phyloP scores from a whole-genome alignment of 768 basidiomycete genomes.

The Termitomyces eurrhizus region DNA sequence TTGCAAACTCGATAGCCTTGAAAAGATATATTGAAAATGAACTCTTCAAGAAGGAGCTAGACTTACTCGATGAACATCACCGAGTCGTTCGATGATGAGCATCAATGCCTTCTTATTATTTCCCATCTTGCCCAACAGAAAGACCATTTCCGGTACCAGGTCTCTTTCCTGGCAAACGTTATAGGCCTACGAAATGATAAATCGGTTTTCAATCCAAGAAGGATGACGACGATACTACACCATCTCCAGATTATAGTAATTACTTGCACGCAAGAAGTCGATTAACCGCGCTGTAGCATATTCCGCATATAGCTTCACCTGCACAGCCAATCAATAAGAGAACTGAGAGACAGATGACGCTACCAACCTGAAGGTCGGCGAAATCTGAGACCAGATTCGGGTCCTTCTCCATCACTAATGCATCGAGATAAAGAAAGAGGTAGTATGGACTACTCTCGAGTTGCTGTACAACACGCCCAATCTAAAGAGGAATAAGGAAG shows the following conservation, averaged over 20 bases:
- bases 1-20: conserved; percentile 96
- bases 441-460: conserved; percentile 72
- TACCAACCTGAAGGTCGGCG: conserved; percentile 72
- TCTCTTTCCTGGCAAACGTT: conserved; percentile 80
- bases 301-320: conserved; percentile 89
- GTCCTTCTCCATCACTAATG: conserved; percentile 77
- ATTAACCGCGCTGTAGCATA: conserved; percentile 76
- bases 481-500: conserved; percentile 39
- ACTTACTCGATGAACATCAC: conserved; percentile 83
- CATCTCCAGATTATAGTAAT: conserved; percentile 85
- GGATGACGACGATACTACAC: conserved; percentile 33
- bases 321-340: neutral
- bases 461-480: conserved; percentile 84
- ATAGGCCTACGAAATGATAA: conserved; percentile 58
- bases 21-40: neutral
- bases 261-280: conserved; percentile 88
- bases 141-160: conserved; percentile 95
- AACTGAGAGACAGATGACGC: neutral
- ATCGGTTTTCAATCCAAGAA: neutral
- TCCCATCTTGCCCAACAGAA: conserved; percentile 94
- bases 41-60: neutral
- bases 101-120: conserved; percentile 93
- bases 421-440: conserved; percentile 91
- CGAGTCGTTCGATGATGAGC: conserved; percentile 92
- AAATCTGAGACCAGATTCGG: conserved; percentile 75